Percentiles rank a stretch among this genome's conserved stretches.
phyloP scores from a whole-genome alignment of 2,329 filamentous ascomycete species.

The Amauroascus niger region DNA sequence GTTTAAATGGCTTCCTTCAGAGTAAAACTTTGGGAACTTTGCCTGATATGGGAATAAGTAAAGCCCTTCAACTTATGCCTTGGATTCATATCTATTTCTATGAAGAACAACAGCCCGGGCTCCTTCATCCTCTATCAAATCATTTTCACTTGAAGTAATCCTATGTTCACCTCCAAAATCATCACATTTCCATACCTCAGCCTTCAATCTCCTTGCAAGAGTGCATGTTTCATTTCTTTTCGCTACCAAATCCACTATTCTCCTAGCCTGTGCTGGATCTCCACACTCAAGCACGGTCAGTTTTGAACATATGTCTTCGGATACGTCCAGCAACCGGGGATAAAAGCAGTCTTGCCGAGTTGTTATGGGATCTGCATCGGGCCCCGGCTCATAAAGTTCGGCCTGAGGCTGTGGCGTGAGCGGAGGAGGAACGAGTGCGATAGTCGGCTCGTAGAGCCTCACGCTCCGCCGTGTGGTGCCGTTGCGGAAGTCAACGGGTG shows the following conservation, averaged over 20 bases:
- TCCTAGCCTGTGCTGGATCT: slow-evolving; percentile 26
- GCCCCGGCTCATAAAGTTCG: not conserved
- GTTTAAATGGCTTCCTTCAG: too few species aligned
- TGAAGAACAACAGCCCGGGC: slow-evolving; percentile 17
- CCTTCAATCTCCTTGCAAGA: not conserved
- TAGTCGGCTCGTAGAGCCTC: slow-evolving; percentile 65
- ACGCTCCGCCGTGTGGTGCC: slow-evolving; percentile 62
- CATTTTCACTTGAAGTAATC: not conserved
- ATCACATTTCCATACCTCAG: slow-evolving; percentile 19
- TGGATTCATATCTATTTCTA: not conserved
- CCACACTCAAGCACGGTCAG: slow-evolving; percentile 33
- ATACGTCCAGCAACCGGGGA: slow-evolving; percentile 24
- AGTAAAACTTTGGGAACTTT: too few species aligned
- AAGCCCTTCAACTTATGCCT: too few species aligned
- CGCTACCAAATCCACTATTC: slow-evolving; percentile 21
- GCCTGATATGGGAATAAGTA: too few species aligned
- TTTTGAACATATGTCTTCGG: slow-evolving; percentile 20
- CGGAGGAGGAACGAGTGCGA: slow-evolving; percentile 61
- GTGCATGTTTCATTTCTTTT: not conserved
- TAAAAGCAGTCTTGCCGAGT: slow-evolving; percentile 29
- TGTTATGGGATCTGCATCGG: not conserved
- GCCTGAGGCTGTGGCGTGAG: not conserved
- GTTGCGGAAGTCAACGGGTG: slow-evolving; percentile 48
- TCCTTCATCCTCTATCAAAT: not conserved
- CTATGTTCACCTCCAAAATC: not conserved